These are phyloP conservation scores for Pascua sp. DNA, from an alignment of 1,284 basidiomycete species.

Conservation along the genomic window DNA sequence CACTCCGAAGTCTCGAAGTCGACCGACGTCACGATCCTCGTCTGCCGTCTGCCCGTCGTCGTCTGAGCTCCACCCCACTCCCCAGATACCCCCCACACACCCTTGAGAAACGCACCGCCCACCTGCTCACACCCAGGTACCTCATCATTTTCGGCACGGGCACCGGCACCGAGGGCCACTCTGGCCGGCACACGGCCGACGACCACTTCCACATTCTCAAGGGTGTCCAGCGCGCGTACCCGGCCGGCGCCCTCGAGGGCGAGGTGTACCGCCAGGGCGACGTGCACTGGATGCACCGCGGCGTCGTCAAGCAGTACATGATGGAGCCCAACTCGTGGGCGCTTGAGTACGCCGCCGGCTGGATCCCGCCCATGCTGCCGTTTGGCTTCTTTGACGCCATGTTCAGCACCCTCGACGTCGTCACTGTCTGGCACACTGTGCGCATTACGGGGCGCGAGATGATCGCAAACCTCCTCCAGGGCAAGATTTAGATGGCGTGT, in stretches of 20 bases:
- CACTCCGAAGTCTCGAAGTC: no score
- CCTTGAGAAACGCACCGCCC: no score
- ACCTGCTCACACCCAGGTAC: conserved; percentile 40
- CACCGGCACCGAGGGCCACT: conserved; percentile 93
- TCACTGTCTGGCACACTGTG: conserved; percentile 74
- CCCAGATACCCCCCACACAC: no score
- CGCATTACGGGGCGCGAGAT: conserved; percentile 80
- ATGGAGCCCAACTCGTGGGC: conserved; percentile 95
- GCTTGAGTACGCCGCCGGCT: conserved; percentile 88
- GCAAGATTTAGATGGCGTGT: conserved; percentile 67
- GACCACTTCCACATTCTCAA: conserved; percentile 96
- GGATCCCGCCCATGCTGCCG: conserved; percentile 87
- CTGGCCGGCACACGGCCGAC: conserved; percentile 81
- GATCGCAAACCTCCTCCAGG: conserved; percentile 71
- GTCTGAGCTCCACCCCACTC: conserved; percentile 7
- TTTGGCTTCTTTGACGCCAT: conserved; percentile 86
- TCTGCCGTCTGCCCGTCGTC: no score
- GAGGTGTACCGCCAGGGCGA: conserved; percentile 80
- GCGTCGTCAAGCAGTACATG: conserved; percentile 90
- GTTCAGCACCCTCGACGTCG: conserved; percentile 82
- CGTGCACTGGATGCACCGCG: conserved; percentile 77
- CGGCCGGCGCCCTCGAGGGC: conserved; percentile 71
- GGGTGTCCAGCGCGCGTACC: conserved; percentile 90
- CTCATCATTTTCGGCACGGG: conserved; percentile 88
- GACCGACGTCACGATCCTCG: background rate